Conservation (phyloP, 768 basidiomycete species). For the Russula earlei region DNA sequence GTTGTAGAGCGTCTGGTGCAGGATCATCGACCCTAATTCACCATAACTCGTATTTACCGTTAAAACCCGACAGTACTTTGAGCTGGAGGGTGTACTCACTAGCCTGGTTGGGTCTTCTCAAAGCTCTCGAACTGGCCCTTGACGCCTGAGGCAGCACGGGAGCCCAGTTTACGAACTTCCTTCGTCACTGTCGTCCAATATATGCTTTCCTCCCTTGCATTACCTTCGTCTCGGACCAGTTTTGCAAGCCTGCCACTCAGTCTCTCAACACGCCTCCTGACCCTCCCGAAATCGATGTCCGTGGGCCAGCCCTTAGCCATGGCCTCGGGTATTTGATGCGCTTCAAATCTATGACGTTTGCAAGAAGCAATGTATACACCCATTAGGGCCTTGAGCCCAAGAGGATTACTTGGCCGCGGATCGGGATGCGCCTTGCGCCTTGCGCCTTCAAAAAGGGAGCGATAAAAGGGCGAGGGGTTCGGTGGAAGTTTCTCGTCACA, state of each 20-base stretch:
- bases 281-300: constrained; percentile 49
- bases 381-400: constrained; percentile 46
- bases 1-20: constrained; percentile 65
- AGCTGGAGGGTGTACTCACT: constrained; percentile 43
- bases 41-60: constrained; percentile 53
- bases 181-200: constrained; percentile 64
- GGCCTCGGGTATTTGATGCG: constrained; percentile 61
- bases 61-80: background rate
- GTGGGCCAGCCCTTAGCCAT: constrained; percentile 68
- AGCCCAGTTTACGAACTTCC: constrained; percentile 56
- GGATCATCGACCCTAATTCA: constrained; percentile 72
- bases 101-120: constrained; percentile 79
- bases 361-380: constrained; percentile 58
- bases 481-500: constrained; percentile 65
- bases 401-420: constrained; percentile 57
- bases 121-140: constrained; percentile 72
- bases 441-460: constrained; percentile 42
- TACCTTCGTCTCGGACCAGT: constrained; percentile 36
- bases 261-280: constrained; percentile 43
- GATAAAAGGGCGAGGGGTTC: constrained; percentile 49
- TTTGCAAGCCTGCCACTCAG: constrained; percentile 40
- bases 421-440: constrained; percentile 47
- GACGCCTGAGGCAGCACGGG: constrained; percentile 55
- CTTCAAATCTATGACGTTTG: constrained; percentile 73
- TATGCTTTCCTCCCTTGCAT: constrained; percentile 35